Conservation (phyloP, 257 asterid species). For the Galeopsis tetrahit region DNA sequence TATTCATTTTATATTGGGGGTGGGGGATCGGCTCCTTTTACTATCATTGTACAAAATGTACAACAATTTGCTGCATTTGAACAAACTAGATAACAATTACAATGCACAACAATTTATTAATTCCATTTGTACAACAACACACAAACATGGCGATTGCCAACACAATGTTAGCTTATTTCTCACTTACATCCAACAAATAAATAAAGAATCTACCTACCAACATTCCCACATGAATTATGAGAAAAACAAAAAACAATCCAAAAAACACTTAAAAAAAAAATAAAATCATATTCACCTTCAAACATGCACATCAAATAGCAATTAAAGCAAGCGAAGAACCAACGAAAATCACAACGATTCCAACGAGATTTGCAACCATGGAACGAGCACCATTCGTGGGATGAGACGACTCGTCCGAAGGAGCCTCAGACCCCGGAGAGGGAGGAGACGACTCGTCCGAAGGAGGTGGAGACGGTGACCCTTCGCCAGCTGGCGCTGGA, state of each 20-base stretch:
- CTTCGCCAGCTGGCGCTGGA: conserved; percentile 52
- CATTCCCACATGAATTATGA: conserved; percentile 25
- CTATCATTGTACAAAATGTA: no score
- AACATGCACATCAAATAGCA: conserved; percentile 41
- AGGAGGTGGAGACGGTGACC: conserved; percentile 49
- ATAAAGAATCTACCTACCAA: conserved; percentile 32
- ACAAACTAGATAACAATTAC: no score
- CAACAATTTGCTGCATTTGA: no score
- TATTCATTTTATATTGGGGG: no score
- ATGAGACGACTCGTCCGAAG: conserved; percentile 57
- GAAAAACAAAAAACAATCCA: conserved; percentile 34
- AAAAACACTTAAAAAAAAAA: conserved; percentile 17
- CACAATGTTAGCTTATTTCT: conserved; percentile 38
- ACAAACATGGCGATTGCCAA: conserved; percentile 32
- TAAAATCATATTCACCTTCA: conserved; percentile 22
- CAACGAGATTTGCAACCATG: conserved; percentile 34
- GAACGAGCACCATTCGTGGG: conserved; percentile 57
- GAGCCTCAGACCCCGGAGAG: conserved; percentile 53
- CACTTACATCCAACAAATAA: conserved; percentile 35
- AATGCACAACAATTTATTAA: conserved; percentile 23
- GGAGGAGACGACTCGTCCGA: conserved; percentile 44
- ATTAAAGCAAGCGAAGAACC: conserved; percentile 44
- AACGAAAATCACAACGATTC: conserved; percentile 46
- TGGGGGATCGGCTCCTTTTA: no score
- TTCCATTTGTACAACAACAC: conserved; percentile 34